Base-by-base conservation (phyloP, 2,329 filamentous ascomycete genomes). In the Didymella segeticola region DNA sequence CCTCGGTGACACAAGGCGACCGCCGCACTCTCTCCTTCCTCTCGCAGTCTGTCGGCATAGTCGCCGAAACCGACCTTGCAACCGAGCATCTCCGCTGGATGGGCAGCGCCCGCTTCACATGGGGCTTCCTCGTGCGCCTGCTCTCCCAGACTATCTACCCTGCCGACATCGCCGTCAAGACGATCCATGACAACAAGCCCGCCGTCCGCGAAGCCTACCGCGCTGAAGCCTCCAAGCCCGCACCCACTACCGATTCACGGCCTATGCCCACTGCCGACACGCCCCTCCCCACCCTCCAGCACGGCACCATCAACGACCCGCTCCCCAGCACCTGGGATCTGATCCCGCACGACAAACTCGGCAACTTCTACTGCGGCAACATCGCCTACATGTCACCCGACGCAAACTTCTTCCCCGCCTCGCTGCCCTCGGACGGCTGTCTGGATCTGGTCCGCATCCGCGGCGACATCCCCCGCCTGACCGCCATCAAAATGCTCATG, bases 41-140 rank as follows among this genome's bases (percentile, higher is more conserved):
- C 36, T 96, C 91, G 9, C 95, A 98, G 73, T 84, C 90, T 0
- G 83, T 96, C 22, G 95, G 95, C 19, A 89, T 98, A 55, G 85
- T 98, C 30, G 95, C 95, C 1, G 95, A 98, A 69, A 85, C 85
- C 42, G 95, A 99, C 74, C 80, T 99, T 11, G 93, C 85, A 2
- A 99, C 95, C 0, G 95, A 99, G 67, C 80, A 96, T 68, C 77
- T 98, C 58, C 87, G 95, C 36, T 98, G 93, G 93, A 93, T 99
- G 89, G 95, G 95, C 15, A 83, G 84, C 41, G 82, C 86, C 25
- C 86, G 95, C 47, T 99, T 99, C 67, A 92, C 90, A 0, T 89
- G 89, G 67, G 95, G 95, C 6, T 86, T 96, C 57, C 70, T 96
- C n/a, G 81, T 87, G 58, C 85, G 93, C 22, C 80, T 97, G 15